phyloP scores from a whole-genome alignment of 1,139 yeast species.

The Nakaseomyces bracarensis region DNA sequence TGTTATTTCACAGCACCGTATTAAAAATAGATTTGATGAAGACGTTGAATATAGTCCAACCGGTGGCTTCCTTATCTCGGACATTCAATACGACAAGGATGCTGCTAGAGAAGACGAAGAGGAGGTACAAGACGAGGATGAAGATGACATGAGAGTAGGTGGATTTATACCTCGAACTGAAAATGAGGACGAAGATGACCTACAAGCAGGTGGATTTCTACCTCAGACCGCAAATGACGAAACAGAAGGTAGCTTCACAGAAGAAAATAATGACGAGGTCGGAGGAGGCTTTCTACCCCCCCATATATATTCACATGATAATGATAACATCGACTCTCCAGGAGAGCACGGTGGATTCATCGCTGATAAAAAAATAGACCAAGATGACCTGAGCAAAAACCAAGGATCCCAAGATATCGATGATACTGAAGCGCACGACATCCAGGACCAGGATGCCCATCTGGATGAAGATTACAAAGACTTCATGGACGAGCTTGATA shows the following conservation, averaged over 20 bases:
- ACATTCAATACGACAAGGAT: background rate
- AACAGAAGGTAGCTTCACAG: too few species aligned
- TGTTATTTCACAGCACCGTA: background rate
- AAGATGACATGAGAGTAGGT: background rate
- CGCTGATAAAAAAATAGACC: background rate
- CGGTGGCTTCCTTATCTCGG: constrained; percentile 21
- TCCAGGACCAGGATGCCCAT: constrained; percentile 7
- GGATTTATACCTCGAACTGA: constrained; percentile 12
- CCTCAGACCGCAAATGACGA: constrained; percentile 11
- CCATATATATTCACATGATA: too few species aligned
- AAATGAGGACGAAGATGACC: background rate
- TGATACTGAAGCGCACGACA: constrained; percentile 5
- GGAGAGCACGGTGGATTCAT: too few species aligned
- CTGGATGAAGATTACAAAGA: constrained; percentile 23
- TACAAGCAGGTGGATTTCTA: constrained; percentile 7
- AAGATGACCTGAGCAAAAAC: background rate
- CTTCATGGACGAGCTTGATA: constrained; percentile 21
- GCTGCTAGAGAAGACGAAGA: background rate
- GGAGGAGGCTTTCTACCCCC: background rate
- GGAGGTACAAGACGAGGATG: background rate
- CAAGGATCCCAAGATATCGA: constrained; percentile 4
- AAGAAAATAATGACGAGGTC: background rate
- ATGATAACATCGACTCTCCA: too few species aligned
- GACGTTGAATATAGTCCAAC: constrained; percentile 13
- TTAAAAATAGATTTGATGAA: constrained; percentile 21